phyloP scores from a whole-genome alignment of 768 basidiomycete species.

The Tricholomella constricta region DNA sequence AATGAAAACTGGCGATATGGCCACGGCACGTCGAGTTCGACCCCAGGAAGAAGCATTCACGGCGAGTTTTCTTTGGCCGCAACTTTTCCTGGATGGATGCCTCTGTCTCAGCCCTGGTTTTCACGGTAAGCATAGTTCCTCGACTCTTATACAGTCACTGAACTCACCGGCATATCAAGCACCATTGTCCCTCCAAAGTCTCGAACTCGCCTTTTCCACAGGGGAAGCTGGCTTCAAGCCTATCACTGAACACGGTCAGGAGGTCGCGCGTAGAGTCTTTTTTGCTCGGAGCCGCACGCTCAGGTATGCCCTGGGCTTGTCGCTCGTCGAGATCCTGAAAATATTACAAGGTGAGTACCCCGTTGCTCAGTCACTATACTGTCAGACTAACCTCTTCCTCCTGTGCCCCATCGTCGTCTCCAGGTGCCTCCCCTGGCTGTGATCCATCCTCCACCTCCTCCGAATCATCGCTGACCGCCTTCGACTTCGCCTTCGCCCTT shows the following conservation, averaged over 20 bases:
- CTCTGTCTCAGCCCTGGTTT: background rate
- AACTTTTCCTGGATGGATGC: too few relatives aligned
- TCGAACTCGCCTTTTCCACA: too few relatives aligned
- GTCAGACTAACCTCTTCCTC: too few relatives aligned
- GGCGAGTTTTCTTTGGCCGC: background rate
- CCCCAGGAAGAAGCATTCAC: background rate
- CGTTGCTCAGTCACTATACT: background rate
- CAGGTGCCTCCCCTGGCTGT: background rate
- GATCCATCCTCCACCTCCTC: background rate
- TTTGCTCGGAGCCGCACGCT: background rate
- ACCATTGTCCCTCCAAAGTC: background rate
- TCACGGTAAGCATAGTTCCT: too few relatives aligned
- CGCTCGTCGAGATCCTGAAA: background rate
- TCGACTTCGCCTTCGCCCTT: too few relatives aligned
- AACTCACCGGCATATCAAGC: background rate
- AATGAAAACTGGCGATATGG: conserved; percentile 1
- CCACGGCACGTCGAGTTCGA: background rate
- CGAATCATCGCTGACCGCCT: too few relatives aligned
- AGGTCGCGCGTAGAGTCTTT: conserved; percentile 1
- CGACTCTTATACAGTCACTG: too few relatives aligned
- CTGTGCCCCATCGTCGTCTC: background rate
- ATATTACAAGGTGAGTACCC: too few relatives aligned
- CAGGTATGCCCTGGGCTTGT: background rate
- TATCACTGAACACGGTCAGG: background rate
- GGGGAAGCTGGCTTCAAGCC: too few relatives aligned